These are phyloP conservation scores for Aeschynomene evenia DNA, from an alignment of 306 rosid species.

Conservation along the genomic window DNA sequence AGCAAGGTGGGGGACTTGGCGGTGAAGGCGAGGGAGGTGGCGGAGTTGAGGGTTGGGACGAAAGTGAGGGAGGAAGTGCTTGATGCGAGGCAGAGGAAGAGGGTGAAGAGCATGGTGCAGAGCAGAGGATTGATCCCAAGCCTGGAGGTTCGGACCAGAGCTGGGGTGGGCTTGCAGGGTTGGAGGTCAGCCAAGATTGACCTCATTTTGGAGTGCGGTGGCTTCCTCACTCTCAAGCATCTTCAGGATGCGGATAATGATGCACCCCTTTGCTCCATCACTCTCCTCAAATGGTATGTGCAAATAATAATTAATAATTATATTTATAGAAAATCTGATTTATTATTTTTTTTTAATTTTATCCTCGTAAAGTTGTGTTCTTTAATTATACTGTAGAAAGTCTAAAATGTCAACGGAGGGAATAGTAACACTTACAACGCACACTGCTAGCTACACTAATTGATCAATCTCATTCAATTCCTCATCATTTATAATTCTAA, in stretches of 20 bases:
- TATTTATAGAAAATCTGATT: too few species aligned
- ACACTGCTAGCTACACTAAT: too few species aligned
- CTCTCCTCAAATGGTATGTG: conserved; percentile 65
- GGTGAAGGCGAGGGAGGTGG: conserved; percentile 35
- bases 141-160: conserved; percentile 40
- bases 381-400: too few species aligned
- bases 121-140: conserved; percentile 46
- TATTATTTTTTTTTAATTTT: too few species aligned
- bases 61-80: conserved; percentile 36
- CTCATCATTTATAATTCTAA: conserved; percentile 12
- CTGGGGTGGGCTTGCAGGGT: conserved; percentile 39
- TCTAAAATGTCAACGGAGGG: too few species aligned
- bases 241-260: conserved; percentile 45
- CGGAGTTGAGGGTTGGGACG: conserved; percentile 47
- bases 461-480: too few species aligned
- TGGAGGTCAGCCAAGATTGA: conserved; percentile 40
- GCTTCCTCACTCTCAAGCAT: conserved; percentile 45
- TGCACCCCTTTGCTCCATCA: conserved; percentile 56
- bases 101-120: conserved; percentile 23
- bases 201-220: conserved; percentile 51
- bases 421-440: too few species aligned
- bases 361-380: too few species aligned
- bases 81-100: conserved; percentile 37
- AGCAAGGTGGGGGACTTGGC: conserved; percentile 29
- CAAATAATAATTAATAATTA: too few species aligned